phyloP scores from a whole-genome alignment of 305 asterid genomes.

The Fraxinus xanthoxyloides region DNA sequence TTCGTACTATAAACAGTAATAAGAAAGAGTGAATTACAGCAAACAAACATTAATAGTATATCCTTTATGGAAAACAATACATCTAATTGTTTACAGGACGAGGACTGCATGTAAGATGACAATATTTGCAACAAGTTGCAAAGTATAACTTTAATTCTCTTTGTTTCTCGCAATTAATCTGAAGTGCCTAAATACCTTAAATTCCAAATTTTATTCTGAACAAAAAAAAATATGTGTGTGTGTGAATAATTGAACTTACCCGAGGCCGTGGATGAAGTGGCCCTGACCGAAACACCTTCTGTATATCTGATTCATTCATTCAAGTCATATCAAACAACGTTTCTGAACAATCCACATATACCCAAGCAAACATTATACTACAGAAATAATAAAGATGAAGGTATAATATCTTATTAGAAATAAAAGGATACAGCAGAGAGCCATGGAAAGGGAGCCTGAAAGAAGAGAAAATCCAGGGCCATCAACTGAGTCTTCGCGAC shows the following conservation, averaged over 20 bases:
- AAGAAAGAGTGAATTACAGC: background rate
- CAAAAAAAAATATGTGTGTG: no score
- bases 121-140: background rate
- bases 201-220: background rate
- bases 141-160: background rate
- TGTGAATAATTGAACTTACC: slow-evolving; percentile 40
- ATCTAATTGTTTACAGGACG: background rate
- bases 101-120: background rate
- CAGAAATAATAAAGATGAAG: slow-evolving; percentile 1
- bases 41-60: background rate
- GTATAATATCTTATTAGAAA: background rate
- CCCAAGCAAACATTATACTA: background rate
- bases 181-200: background rate
- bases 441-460: slow-evolving; percentile 93
- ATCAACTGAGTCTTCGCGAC: slow-evolving; percentile 53
- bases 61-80: background rate
- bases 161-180: background rate
- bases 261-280: slow-evolving; percentile 91
- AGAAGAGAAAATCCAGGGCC: slow-evolving; percentile 76
- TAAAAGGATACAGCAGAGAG: slow-evolving; percentile 80
- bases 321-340: slow-evolving; percentile 38
- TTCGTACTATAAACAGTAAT: background rate
- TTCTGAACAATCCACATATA: slow-evolving; percentile 20
- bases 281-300: slow-evolving; percentile 75
- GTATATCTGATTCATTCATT: slow-evolving; percentile 58